Base-by-base conservation (phyloP, 805 yeast species). In the Metschnikowia borealis region DNA sequence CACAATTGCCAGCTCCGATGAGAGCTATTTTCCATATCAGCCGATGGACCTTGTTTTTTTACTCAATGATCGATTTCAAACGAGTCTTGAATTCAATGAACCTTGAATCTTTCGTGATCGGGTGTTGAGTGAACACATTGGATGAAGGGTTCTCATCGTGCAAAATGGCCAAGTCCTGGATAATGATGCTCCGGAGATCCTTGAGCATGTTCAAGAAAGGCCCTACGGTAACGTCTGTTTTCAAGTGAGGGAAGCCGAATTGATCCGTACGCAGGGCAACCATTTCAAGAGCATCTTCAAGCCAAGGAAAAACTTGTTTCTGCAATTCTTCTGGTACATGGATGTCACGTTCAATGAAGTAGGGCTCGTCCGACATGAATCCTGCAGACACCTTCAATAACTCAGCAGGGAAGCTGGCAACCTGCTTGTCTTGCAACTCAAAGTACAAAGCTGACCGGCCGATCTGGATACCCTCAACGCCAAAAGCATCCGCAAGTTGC, bases 101-200 rank as follows among this genome's bases (percentile, higher is more conserved):
- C 18, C 14, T 18, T 4, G 39, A 4, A 11, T 36, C 23, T 6
- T 18, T 36, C 1, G 39, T 36, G 13, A 36, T 36, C 5, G 14
- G 23, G n/a, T 36, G 39, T 36, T 36, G 39, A 11, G 39, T 18
- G 7, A 36, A 36, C 39, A 18, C 21, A 36, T 18, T 36, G 6
- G 21, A 8, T 14, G 39, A 21, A 14, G 8, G 20, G 14, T 7
- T 17, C 13, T 5, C 23, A 17, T 46, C 43, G 18, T 31, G 21
- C 47, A 50, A 14, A 17, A 50, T 15, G 10, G 47, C 49, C 41
- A 50, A 46, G 29, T 50, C 53, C 29, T 50, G 53, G n/a, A 50
- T 21, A 23, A 46, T 46, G n/a, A 38, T 34, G 5, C 41, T 32
- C 23, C 42, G 21, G 32, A 31, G 38, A 38, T n/a, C 36, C 39